Conservation (phyloP, 176 grass and related monocot species). For the Zea mays region Zm-B73-REFERENCE-NAM-5.0 NC_050096.1:290802501-290803000, state of each 20-base stretch:
- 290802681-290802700: background rate
- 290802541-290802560: slow-evolving; percentile 98
- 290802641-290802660: background rate
- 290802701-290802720: background rate
- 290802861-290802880: slow-evolving; percentile 25
- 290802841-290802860: background rate
- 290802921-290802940: slow-evolving; percentile 99
- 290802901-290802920: slow-evolving; percentile 78
- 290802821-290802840: slow-evolving; percentile 1
- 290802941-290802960: slow-evolving; percentile 97
- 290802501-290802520: slow-evolving; percentile 93
- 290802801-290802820: background rate
- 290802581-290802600: background rate
- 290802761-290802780: background rate
- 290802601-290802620: background rate
- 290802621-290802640: background rate
- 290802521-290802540: slow-evolving; percentile 93
- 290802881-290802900: slow-evolving; percentile 7
- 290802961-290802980: slow-evolving; percentile 57
- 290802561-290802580: slow-evolving; percentile 67
- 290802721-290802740: background rate
- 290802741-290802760: slow-evolving; percentile 1
- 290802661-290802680: background rate
- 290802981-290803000: background rate
- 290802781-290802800: background rate